A percentile compares a stretch with the other conserved stretches of the same genome.
These are phyloP conservation scores for Neofusicoccum cordaticola DNA, from an alignment of 2,329 filamentous ascomycete genomes.

Conservation along the genomic window DNA sequence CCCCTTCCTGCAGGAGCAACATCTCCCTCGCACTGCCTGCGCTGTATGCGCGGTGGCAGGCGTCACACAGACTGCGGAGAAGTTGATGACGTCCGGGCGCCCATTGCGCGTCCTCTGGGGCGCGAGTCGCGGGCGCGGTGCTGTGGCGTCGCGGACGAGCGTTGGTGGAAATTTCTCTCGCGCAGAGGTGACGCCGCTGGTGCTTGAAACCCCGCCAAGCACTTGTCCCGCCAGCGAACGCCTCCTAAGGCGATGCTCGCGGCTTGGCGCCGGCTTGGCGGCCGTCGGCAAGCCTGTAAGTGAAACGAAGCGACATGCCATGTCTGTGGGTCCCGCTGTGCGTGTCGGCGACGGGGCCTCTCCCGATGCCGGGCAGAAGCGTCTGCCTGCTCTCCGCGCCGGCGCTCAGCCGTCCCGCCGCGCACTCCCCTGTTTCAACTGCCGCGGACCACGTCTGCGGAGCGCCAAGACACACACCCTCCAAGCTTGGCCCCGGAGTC, in stretches of 20 bases:
- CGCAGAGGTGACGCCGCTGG: neutral
- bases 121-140: neutral
- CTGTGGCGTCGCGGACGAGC: neutral
- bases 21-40: neutral
- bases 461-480: neutral
- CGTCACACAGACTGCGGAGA: neutral
- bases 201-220: conserved; percentile 9
- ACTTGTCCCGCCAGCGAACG: neutral
- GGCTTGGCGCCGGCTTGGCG: neutral
- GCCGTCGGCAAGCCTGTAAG: neutral
- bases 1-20: too few relatives aligned
- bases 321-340: neutral
- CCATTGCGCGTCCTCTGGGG: conserved; percentile 9
- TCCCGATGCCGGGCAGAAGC: neutral
- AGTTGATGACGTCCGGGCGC: neutral
- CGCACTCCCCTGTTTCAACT: conserved; percentile 11
- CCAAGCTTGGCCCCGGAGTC: too few relatives aligned
- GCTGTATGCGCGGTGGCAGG: neutral
- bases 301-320: conserved; percentile 7
- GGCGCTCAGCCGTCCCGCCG: conserved; percentile 4
- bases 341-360: too few relatives aligned
- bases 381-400: neutral
- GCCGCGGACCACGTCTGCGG: neutral
- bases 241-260: neutral
- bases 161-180: conserved; percentile 9